Evolutionary conservation across 495 filamentous ascomycete genomes (phyloP), one percentile per base, ranked within the genome.

Genomic region (Pseudomonodictys pantanalensis): DNA sequence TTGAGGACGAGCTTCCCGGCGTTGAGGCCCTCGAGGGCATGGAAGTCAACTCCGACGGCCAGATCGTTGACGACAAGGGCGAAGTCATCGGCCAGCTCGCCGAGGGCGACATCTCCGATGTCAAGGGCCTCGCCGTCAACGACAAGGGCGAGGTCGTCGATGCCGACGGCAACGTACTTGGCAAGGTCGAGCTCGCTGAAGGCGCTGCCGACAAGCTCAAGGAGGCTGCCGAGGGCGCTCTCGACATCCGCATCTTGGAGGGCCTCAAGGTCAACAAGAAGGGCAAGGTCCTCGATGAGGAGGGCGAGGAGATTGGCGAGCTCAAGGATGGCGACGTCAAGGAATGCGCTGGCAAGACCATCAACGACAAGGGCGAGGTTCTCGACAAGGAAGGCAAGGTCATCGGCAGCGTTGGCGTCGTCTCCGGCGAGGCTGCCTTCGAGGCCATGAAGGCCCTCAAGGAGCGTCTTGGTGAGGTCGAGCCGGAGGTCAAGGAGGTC

Each of bases 111-210:
- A 56, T 72, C 50, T 62, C 68, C 39, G 70, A 75, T 35, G 67
- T 71, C 41, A 67, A 68, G 49, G 81, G 79, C 52, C 78, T 86
- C 17, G 73, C 81, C 24, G 78, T 86, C 62, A 79, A 80, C 58
- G 72, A 83, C 50, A 77, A 83, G 45, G 83, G 83, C 24, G 81
- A 78, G 67, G 75, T 86, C 35, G 80, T 83, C 49, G 84, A 87
- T 56, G 72, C 79, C 48, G 81, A 83, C 57, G 77, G 79, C 43
- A 82, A 79, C 42, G 78, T 80, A n/a, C 78, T 86, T 38, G 83
- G 83, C 46, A 73, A 76, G 58, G 69, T 85, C 20, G 71, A 77
- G 46, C 53, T 79, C 26, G 65, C 69, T 32, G 65, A 73, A 51
- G 70, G 73, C 45, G 68, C 70, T 15, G 70, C 73, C 23, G 68